A percentile compares a stretch with the other conserved stretches of the same genome.
phyloP scores from a whole-genome alignment of 169 alveolate species.

The Theileria parva region DNA sequence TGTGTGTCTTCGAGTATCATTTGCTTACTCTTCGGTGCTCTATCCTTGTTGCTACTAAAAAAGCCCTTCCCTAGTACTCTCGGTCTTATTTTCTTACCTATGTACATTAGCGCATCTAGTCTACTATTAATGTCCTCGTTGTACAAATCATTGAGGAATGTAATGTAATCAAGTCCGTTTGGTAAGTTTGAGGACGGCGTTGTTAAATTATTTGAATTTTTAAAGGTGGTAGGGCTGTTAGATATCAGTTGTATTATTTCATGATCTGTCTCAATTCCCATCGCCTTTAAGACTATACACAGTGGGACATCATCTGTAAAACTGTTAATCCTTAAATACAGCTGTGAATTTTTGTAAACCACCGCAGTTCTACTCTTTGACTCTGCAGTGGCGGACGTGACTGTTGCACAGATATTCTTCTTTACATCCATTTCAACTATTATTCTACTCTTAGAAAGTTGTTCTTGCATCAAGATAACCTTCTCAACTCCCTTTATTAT shows the following conservation, averaged over 20 bases:
- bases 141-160: slow-evolving; percentile 55
- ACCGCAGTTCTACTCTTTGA: slow-evolving; percentile 96
- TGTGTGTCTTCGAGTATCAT: slow-evolving; percentile 89
- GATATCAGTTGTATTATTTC: slow-evolving; percentile 95
- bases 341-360: slow-evolving; percentile 88
- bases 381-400: slow-evolving; percentile 96
- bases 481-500: slow-evolving; percentile 98
- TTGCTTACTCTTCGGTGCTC: slow-evolving; percentile 78
- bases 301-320: slow-evolving; percentile 95
- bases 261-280: slow-evolving; percentile 97
- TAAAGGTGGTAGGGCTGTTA: slow-evolving; percentile 46
- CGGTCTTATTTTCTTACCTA: slow-evolving; percentile 83
- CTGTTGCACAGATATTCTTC: slow-evolving; percentile 92
- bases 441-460: slow-evolving; percentile 95
- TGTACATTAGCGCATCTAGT: slow-evolving; percentile 73
- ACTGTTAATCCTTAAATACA: slow-evolving; percentile 93
- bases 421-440: slow-evolving; percentile 96
- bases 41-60: slow-evolving; percentile 76
- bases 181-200: neutral
- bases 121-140: slow-evolving; percentile 69
- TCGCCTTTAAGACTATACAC: slow-evolving; percentile 95
- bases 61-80: slow-evolving; percentile 80
- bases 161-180: slow-evolving; percentile 33
- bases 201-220: neutral
- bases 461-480: slow-evolving; percentile 98